A percentile compares a stretch with the other conserved stretches of the same genome.
These are phyloP conservation scores for Solanum chacoense DNA, from an alignment of 305 asterid species.

Conservation along the genomic window DNA sequence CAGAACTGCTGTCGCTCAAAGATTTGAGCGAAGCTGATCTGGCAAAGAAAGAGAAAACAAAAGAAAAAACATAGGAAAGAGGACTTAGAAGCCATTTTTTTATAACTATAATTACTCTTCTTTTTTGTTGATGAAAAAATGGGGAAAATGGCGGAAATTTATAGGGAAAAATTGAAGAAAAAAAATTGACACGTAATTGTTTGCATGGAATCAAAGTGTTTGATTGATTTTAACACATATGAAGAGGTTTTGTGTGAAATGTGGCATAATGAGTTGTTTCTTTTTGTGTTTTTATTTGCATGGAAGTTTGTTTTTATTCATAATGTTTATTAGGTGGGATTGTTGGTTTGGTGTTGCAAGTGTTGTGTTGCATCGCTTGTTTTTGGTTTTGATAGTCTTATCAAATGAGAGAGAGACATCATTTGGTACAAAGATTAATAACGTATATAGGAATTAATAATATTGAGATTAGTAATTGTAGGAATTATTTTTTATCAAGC, in stretches of 20 bases:
- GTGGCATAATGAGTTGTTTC: background rate
- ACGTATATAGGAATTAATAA: too few species aligned
- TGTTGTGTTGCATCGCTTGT: background rate
- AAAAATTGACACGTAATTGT: conserved; percentile 11
- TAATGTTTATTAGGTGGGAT: background rate
- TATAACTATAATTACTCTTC: background rate
- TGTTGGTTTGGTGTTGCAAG: background rate
- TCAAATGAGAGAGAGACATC: too few species aligned
- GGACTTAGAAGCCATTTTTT: conserved; percentile 14
- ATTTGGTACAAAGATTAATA: too few species aligned
- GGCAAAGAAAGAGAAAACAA: conserved; percentile 16
- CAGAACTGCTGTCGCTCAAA: conserved; percentile 8
- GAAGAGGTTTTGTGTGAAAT: background rate
- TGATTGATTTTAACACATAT: background rate
- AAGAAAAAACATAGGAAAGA: conserved; percentile 12
- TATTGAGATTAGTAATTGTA: too few species aligned
- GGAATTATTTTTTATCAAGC: too few species aligned
- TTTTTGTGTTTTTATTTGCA: background rate
- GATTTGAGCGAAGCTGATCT: conserved; percentile 23
- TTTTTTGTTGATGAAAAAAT: background rate
- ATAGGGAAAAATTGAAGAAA: background rate
- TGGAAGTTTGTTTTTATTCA: background rate
- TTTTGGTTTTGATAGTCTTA: background rate
- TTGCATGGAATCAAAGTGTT: background rate
- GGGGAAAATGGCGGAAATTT: background rate